Evolutionary conservation across 1,284 basidiomycete genomes (phyloP), one percentile per base, ranked within the genome.

Genomic region (Heterobasidion occidentale): DNA sequence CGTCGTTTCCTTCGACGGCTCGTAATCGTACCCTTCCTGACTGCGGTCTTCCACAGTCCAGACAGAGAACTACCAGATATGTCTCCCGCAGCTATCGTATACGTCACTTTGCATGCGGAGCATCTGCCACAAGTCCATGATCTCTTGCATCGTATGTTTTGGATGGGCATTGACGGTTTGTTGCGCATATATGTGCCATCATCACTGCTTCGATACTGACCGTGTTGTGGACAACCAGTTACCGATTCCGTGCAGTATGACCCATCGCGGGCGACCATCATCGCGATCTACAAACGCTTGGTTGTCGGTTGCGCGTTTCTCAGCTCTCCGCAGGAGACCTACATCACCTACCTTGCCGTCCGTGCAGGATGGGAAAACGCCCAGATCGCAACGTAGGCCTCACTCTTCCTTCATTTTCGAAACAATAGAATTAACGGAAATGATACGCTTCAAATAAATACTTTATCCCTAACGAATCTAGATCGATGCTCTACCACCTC

Each of bases 331-430:
- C 78, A 79, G 55, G 86, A 89, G 65, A 84, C 86, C 2, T 90
- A 91, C 62, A 87, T 91, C 56, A 90, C 87, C 5, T 91, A 89
- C 61, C 75, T 91, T 9, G 84, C 77, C 38, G 88, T 91, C 46
- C 81, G 78, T 60, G 74, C 83, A 11, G 87, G 89, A 3, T 91
- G 89, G 89, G 86, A 90, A 57, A 84, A 83, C 61, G 75, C 81
- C 2, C 80, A 84, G 56, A 86, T 91, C 55, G 88, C 86, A 20
- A 86, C 84, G 88, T 89, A 67, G 38, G 76, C 68, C 45, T 27
- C 27, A 6, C 27, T 55, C 36, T 58, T 59, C 27, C 20, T 20
- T 6, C 38, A 17, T 20, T 33, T 34, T 20, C 7, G 3, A 51
- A 38, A 7, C 50, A 36, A 38, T 11, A 45, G 38, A 12, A 42